A percentile compares a stretch with the other conserved stretches of the same genome.
Evolutionary conservation across 2,329 filamentous ascomycete species (phyloP).

Genomic region (Lomentospora prolificans): DNA sequence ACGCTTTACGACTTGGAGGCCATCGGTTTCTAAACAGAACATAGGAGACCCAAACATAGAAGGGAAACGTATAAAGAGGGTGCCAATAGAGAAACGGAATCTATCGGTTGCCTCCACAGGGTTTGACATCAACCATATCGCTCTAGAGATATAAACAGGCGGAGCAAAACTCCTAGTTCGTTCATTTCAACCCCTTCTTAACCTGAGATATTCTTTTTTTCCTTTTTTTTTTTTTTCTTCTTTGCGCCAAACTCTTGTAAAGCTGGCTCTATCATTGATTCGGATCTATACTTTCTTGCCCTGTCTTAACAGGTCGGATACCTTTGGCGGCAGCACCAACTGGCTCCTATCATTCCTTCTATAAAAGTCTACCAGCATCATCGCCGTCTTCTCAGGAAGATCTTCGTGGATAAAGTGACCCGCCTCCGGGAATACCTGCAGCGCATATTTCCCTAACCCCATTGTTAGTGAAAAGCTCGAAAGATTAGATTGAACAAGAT

Average conservation of each 20-base stretch:
- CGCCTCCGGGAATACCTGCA: slow-evolving; percentile 89
- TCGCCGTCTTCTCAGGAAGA: slow-evolving; percentile 78
- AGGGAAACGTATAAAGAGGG: no score
- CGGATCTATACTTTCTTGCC: slow-evolving; percentile 44
- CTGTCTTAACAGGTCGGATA: slow-evolving; percentile 60
- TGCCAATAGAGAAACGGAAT: no score
- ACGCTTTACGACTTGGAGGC: no score
- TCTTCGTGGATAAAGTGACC: slow-evolving; percentile 98
- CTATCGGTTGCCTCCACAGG: no score
- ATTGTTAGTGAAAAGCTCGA: neutral
- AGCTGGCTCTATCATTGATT: neutral
- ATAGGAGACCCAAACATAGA: no score
- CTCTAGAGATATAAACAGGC: no score
- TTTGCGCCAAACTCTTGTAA: neutral
- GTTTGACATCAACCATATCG: no score
- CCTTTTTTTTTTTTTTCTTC: neutral
- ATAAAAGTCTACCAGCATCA: slow-evolving; percentile 81
- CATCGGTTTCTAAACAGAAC: no score
- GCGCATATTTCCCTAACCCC: slow-evolving; percentile 71
- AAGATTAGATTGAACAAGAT: slow-evolving; percentile 4
- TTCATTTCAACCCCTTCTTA: no score
- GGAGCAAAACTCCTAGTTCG: no score
- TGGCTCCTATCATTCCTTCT: slow-evolving; percentile 79
- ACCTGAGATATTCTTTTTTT: neutral
- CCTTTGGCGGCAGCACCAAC: slow-evolving; percentile 84